Percentiles rank a stretch among this genome's conserved stretches.
Evolutionary conservation across 2,329 filamentous ascomycete species (phyloP).

Genomic region (Aspergillus spinulosporus): DNA sequence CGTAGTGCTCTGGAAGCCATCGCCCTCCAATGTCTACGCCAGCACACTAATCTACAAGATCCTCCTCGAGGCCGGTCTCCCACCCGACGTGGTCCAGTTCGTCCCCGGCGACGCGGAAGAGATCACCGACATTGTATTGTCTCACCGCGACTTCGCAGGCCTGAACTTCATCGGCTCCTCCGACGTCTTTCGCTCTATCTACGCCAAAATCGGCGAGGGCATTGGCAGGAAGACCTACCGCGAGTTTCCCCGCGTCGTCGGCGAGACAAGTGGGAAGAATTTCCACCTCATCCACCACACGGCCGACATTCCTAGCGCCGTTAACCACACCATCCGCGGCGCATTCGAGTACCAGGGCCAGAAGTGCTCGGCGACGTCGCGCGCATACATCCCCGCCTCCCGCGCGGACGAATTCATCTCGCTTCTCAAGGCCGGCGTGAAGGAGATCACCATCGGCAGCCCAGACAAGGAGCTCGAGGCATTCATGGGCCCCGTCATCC

Average conservation of each 20-base stretch:
- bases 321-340: conserved; percentile 76
- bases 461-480: conserved; percentile 67
- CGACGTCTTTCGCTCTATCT: conserved; percentile 81
- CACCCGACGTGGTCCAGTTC: conserved; percentile 86
- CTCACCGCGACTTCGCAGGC: conserved; percentile 76
- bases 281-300: conserved; percentile 79
- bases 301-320: conserved; percentile 76
- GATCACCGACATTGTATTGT: conserved; percentile 73
- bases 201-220: conserved; percentile 78
- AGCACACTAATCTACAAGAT: conserved; percentile 90
- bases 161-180: conserved; percentile 95
- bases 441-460: conserved; percentile 65
- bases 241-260: conserved; percentile 74
- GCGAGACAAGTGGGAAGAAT: conserved; percentile 91
- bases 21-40: conserved; percentile 76
- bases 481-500: conserved; percentile 81
- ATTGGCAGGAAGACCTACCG: conserved; percentile 76
- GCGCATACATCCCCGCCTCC: conserved; percentile 74
- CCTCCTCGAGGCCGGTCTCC: conserved; percentile 83
- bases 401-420: conserved; percentile 70
- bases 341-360: conserved; percentile 90
- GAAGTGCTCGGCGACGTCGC: conserved; percentile 84
- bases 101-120: conserved; percentile 82
- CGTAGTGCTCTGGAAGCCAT: conserved; percentile 94
- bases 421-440: conserved; percentile 63